These are phyloP conservation scores for Durotheca rogersii DNA, from an alignment of 495 filamentous ascomycete species.

Conservation along the genomic window DNA sequence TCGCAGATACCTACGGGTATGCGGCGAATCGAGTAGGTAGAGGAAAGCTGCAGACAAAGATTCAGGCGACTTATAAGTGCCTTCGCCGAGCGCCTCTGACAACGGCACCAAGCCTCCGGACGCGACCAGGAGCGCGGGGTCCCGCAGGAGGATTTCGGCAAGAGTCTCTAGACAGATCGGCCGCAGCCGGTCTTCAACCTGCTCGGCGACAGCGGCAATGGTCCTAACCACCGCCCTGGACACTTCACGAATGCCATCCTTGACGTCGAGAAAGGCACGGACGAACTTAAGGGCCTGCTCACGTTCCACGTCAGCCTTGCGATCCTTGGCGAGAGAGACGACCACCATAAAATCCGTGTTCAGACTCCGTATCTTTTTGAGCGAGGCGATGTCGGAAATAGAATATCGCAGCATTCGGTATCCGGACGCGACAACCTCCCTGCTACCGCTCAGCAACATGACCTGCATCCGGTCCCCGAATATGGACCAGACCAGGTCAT, in stretches of 20 bases:
- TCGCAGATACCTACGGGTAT: conserved; percentile 73
- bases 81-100: conserved; percentile 83
- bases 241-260: conserved; percentile 85
- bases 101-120: conserved; percentile 80
- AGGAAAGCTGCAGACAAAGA: conserved; percentile 81
- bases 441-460: conserved; percentile 91
- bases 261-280: conserved; percentile 91
- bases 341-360: conserved; percentile 93
- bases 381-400: conserved; percentile 84
- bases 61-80: conserved; percentile 87
- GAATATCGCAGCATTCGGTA: conserved; percentile 93
- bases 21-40: conserved; percentile 82
- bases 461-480: conserved; percentile 91
- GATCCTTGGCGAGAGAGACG: conserved; percentile 86
- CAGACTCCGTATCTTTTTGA: conserved; percentile 80
- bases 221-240: conserved; percentile 82
- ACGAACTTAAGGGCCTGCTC: conserved; percentile 98
- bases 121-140: conserved; percentile 73
- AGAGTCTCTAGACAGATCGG: conserved; percentile 90
- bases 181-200: conserved; percentile 73
- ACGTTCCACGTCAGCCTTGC: conserved; percentile 91
- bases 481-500: conserved; percentile 91
- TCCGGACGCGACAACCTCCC: conserved; percentile 91
- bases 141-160: conserved; percentile 83
- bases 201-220: conserved; percentile 86